Base-by-base conservation (phyloP, 1,284 basidiomycete species). In the Cutaneotrichosporon sp. region DNA sequence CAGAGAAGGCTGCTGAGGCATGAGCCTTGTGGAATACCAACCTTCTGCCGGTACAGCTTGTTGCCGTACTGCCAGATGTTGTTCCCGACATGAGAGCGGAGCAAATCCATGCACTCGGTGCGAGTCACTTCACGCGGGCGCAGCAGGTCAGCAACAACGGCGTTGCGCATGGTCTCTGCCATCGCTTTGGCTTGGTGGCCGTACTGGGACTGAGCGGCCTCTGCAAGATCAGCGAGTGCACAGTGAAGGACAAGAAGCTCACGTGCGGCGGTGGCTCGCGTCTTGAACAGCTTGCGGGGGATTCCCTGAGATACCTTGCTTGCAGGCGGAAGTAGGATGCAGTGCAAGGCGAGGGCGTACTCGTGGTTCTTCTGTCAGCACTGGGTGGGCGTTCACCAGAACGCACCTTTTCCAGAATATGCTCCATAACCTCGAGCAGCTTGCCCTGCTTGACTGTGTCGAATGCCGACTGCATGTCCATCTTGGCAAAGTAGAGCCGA, bases 11-110 rank as follows among this genome's bases (percentile, higher is more conserved):
- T 87, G 6, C 93, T 97, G 32, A 99, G 81, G 31, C 92, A 87
- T 0, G 94, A 97, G 16, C 97, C 97, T 77, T 99, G 97, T 0
- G 97, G 94, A 34, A 99, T 98, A 0, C 97, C 97, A 13, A 91
- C 86, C 9, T 85, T 85, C 78, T 99, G 97, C 2, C 90, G 71
- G 53, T 65, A 80, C 26, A 70, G 68, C 50, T 72, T 66, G 56
- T 59, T 66, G 7, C 73, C 77, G 6, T 78, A 67, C 76, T 78
- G 59, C 75, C 98, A 91, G 21, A 97, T 86, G 69, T 97, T 97
- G 67, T 91, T 88, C 5, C 86, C 89, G 68, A 99, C 90, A 73
- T 99, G 96, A 71, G 93, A 89, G 67, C 90, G 86, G 0, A 99
- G 84, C 10, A 97, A 84, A 26, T 85, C 81, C 53, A 96, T 81